Conservation (phyloP, 83 land plant species). For the Diphasiastrum complanatum region DNA sequence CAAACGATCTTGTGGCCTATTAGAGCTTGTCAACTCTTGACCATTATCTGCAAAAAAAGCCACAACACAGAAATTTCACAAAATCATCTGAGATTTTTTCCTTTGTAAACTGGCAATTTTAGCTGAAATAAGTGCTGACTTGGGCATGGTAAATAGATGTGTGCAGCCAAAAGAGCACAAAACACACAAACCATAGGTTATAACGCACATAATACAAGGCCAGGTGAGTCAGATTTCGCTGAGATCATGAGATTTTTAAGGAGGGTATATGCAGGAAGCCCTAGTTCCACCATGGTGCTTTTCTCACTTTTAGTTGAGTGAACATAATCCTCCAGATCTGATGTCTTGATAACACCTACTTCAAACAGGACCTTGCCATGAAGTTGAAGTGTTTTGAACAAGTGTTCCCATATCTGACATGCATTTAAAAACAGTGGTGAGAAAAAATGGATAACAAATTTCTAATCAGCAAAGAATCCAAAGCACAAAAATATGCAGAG, state of each 20-base stretch:
- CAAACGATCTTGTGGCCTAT: slow-evolving; percentile 62
- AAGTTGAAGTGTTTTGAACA: slow-evolving; percentile 57
- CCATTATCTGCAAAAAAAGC: slow-evolving; percentile 80
- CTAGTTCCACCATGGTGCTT: slow-evolving; percentile 50
- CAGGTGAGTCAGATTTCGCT: slow-evolving; percentile 56
- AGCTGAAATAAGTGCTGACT: too few species aligned
- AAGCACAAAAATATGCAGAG: too few species aligned
- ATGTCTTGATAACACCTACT: slow-evolving; percentile 47
- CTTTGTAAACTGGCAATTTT: background rate
- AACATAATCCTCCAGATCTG: slow-evolving; percentile 58
- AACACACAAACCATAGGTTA: background rate
- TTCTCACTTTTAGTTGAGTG: slow-evolving; percentile 40
- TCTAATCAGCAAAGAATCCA: too few species aligned
- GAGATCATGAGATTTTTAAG: slow-evolving; percentile 58
- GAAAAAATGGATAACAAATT: too few species aligned
- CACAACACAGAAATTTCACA: slow-evolving; percentile 22
- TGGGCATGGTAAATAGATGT: too few species aligned
- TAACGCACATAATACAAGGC: slow-evolving; percentile 64
- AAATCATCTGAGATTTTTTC: background rate
- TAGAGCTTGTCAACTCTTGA: slow-evolving; percentile 53
- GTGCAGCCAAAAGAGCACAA: too few species aligned
- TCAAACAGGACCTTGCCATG: slow-evolving; percentile 53
- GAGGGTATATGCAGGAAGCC: slow-evolving; percentile 68
- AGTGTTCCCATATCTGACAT: slow-evolving; percentile 90
- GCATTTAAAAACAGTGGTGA: too few species aligned